phyloP scores from a whole-genome alignment of 768 basidiomycete genomes.

The Sporobolomyces pararoseus region DNA sequence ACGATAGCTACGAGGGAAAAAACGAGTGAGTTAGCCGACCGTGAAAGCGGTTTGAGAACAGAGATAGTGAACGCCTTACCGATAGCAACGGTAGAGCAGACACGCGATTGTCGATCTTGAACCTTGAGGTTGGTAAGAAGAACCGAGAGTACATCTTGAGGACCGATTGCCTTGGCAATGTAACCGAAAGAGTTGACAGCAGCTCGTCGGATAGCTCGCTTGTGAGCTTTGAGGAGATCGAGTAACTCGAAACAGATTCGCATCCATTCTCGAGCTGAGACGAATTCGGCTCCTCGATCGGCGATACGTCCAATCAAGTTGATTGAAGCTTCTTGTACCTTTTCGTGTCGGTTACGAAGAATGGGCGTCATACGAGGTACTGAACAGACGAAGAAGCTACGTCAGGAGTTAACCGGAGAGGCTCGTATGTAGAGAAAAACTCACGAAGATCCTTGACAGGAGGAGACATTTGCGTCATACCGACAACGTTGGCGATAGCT shows the following conservation, averaged over 20 bases:
- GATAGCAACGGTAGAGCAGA: conserved; percentile 97
- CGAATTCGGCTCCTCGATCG: conserved; percentile 97
- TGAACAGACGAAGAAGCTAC: conserved; percentile 48
- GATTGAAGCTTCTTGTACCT: conserved; percentile 98
- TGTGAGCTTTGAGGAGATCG: conserved; percentile 95
- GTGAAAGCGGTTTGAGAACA: no score
- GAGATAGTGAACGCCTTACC: conserved; percentile 50
- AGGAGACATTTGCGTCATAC: conserved; percentile 99
- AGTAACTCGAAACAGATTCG: conserved; percentile 97
- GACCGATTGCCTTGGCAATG: conserved; percentile 98
- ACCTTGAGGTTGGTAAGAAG: conserved; percentile 93
- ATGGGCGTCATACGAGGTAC: conserved; percentile 99
- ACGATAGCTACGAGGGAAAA: conserved; percentile 59
- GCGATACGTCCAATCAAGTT: conserved; percentile 99
- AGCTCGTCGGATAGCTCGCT: conserved; percentile 96
- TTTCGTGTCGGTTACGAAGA: conserved; percentile 95
- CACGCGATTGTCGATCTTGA: conserved; percentile 97
- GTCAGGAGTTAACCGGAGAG: background rate
- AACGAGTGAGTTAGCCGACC: background rate
- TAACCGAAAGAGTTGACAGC: conserved; percentile 99
- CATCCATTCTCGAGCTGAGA: conserved; percentile 99
- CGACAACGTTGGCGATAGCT: conserved; percentile 98
- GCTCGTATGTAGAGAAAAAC: no score
- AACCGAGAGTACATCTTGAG: conserved; percentile 94
- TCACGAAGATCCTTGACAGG: conserved; percentile 96